Evolutionary conservation across 73 alveolate species (phyloP), one percentile per base, ranked within the genome.

Genomic region (Halteria grandinella): DNA sequence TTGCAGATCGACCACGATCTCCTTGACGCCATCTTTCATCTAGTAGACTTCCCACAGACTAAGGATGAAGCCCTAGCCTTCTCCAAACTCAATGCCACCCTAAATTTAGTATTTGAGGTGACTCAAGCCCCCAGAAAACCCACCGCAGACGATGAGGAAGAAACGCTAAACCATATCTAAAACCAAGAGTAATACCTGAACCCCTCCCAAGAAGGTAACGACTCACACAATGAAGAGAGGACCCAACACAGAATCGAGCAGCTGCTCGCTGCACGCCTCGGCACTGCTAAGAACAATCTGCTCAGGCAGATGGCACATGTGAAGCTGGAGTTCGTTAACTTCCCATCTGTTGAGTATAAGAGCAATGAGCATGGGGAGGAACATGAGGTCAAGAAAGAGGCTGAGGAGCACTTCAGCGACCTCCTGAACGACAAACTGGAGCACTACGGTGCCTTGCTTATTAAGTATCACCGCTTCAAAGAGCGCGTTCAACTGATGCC

Each of bases 11-110:
- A 80, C 57, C 47, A 18, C 6, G 76, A 78, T 8, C 31, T 58
- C 12, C 34, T 55, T 18, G 91, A 71, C 48, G 6, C 54, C 14
- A 69, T 80, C 64, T 69, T 55, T 69, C 31, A 71, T 12, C 44
- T 82, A 5, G 58, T 37, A 11, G 78, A 82, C 44, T 82, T 48
- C 27, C 91, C 91, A 14, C n/a, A 0, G 1, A 82, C 21, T 58
- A 55, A 72, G 60, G 86, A 43, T 14, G 85, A 73, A 48, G 75
- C 85, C 10, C 24, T 48, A 4, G 69, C 74, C 14, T 24, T 73
- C 50, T 58, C 85, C 17, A 73, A 73, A 51, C 57, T 54, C 20
- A 73, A 40, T 34, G 10, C n/a, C 15, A 40, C 85, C 5, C 14
- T 73, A 7, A 73, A 55, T 54, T 52, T 74, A 24, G 55, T 73